Evolutionary conservation across 805 yeast species (phyloP).

Genomic region (Candida patagonica): DNA sequence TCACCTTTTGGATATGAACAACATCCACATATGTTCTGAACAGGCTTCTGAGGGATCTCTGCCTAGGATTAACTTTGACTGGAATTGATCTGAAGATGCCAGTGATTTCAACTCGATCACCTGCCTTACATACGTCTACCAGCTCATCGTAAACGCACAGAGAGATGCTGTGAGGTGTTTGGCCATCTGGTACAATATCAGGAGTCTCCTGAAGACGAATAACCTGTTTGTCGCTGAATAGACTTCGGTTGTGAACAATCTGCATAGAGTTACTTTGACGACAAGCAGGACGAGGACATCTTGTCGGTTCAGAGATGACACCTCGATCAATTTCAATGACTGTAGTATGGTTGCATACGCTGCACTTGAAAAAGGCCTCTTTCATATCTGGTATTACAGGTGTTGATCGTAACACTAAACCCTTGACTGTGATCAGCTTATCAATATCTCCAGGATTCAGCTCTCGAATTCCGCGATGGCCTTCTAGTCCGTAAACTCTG

Average conservation of each 20-base stretch:
- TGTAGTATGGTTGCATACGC: conserved; percentile 86
- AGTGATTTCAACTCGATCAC: conserved; percentile 91
- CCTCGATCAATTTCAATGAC: conserved; percentile 94
- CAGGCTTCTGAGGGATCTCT: conserved; percentile 70
- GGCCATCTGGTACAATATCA: conserved; percentile 95
- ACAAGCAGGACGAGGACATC: conserved; percentile 87
- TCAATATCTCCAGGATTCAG: conserved; percentile 91
- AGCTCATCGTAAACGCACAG: conserved; percentile 91
- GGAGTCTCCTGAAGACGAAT: conserved; percentile 93
- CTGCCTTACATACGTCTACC: conserved; percentile 91
- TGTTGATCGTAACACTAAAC: conserved; percentile 79
- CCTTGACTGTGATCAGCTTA: conserved; percentile 83
- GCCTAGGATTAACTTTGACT: conserved; percentile 76
- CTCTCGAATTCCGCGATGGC: conserved; percentile 77
- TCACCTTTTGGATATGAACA: conserved; percentile 83
- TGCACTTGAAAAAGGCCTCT: conserved; percentile 90
- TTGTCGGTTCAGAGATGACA: conserved; percentile 82
- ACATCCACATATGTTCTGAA: conserved; percentile 93
- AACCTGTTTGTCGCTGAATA: conserved; percentile 92
- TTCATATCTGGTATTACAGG: conserved; percentile 97
- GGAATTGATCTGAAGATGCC: conserved; percentile 93
- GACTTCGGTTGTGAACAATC: conserved; percentile 81
- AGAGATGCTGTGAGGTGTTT: conserved; percentile 94
- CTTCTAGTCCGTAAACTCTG: conserved; percentile 77
- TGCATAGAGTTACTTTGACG: conserved; percentile 80